Conservation (phyloP, 176 grass and related monocot species). For the Carex scoparia region DNA sequence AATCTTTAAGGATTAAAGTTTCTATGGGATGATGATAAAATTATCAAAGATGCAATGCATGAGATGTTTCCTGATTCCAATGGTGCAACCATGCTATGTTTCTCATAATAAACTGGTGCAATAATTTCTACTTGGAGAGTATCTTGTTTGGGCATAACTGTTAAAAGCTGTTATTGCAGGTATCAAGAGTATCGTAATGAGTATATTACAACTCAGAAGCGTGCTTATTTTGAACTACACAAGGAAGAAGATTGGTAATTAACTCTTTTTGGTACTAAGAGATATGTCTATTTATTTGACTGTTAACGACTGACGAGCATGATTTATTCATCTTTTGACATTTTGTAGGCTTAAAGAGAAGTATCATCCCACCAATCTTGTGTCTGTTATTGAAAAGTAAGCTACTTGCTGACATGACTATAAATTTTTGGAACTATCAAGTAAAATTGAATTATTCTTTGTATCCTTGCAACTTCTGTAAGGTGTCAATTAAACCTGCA, state of each 20-base stretch:
- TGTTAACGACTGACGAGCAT: background rate
- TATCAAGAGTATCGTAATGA: constrained; percentile 92
- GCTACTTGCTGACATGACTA: background rate
- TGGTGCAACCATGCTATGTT: background rate
- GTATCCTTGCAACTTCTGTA: background rate
- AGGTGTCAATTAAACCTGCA: background rate
- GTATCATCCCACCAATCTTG: constrained; percentile 94
- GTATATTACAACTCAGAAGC: constrained; percentile 98
- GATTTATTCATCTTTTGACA: constrained; percentile 21
- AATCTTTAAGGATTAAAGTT: background rate
- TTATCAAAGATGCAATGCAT: background rate
- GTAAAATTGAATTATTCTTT: background rate
- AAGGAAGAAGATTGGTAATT: constrained; percentile 90
- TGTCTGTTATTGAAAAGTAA: constrained; percentile 91
- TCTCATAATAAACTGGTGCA: background rate
- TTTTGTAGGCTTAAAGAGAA: constrained; percentile 93
- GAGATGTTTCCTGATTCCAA: background rate
- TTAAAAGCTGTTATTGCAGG: constrained; percentile 38
- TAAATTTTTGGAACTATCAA: background rate
- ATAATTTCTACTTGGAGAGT: constrained; percentile 15
- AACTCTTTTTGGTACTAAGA: constrained; percentile 9
- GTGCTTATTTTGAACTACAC: constrained; percentile 87
- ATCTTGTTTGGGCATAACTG: background rate
- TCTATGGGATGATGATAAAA: background rate
- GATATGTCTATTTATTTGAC: background rate